Evolutionary conservation across 2,329 filamentous ascomycete species (phyloP), one percentile per base, ranked within the genome.

Genomic region (Trichoderma sp.): DNA sequence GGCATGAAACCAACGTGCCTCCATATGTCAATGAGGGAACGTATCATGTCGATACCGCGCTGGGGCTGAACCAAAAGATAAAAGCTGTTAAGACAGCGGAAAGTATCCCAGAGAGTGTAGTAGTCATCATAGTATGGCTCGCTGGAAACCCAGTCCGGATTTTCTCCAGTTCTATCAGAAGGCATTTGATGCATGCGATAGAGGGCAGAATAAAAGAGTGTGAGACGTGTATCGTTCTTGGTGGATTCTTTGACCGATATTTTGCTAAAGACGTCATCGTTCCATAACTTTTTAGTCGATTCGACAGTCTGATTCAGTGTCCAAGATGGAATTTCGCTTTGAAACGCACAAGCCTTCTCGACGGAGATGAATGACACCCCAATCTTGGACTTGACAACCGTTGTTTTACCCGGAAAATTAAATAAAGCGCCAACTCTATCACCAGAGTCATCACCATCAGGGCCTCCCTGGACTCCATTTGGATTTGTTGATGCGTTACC

Each of bases 131-230:
- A 90, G 72, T 87, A 89, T 1, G 88, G 87, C 74, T 90, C 88
- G 0, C 77, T 76, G 1, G 84, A 85, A 5, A 79, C 77, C 88
- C 88, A 90, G 3, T 81, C 77, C 0, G 87, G 88, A 70, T 90
- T 90, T 74, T 90, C 88, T 1, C 86, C 87, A 0, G 87, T 89
- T 6, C 86, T 83, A 71, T 90, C 87, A 0, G 87, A 89, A 0
- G 88, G 88, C 73, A 90, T 86, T n/a, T 90, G 76, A 73, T 89
- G 87, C 83, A 88, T 87, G 74, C 87, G 86, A 73, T 90, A 90
- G 8, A 91, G 78, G 1, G 84, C 86, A 0, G 86, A 86, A 77
- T 91, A 91, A 6, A 91, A 79, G 62, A 90, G 79, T 13, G 81
- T 79, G 0, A 88, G 78, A 28, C 86, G 85, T 0, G 83, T 82